Percentiles rank a stretch among this genome's conserved stretches.
Conservation (phyloP, 1,284 basidiomycete species). For the Naganishia liquefaciens region DNA sequence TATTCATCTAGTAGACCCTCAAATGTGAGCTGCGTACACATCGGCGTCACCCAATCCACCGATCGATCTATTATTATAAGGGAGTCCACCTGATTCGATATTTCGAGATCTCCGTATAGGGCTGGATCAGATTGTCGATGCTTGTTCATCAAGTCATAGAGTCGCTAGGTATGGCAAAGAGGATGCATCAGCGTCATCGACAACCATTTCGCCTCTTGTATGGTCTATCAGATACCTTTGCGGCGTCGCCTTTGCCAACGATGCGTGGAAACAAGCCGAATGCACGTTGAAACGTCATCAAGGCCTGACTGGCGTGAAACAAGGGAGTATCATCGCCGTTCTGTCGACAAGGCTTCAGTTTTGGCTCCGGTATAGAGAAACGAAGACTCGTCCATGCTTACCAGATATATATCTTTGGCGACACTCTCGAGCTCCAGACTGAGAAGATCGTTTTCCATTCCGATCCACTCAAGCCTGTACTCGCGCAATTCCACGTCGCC, state of each 20-base stretch:
- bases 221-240: conserved; percentile 63
- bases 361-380: background rate
- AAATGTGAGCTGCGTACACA: conserved; percentile 95
- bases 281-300: conserved; percentile 79
- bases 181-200: background rate
- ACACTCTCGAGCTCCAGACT: conserved; percentile 81
- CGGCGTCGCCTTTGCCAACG: conserved; percentile 88
- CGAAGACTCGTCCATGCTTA: conserved; percentile 47
- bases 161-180: conserved; percentile 59
- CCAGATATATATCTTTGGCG: conserved; percentile 82
- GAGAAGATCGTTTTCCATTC: conserved; percentile 84
- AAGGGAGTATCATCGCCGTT: conserved; percentile 91
- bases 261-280: conserved; percentile 91
- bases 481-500: conserved; percentile 79
- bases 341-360: conserved; percentile 53
- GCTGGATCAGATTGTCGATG: conserved; percentile 56
- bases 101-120: conserved; percentile 45
- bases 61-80: conserved; percentile 86
- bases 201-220: background rate
- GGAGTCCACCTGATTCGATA: conserved; percentile 68
- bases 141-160: conserved; percentile 68
- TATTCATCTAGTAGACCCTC: conserved; percentile 96
- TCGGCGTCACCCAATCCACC: conserved; percentile 93
- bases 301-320: conserved; percentile 82
- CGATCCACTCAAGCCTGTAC: conserved; percentile 90